Conservation (phyloP, 495 filamentous ascomycete genomes). For the Xylaria acuta region DNA sequence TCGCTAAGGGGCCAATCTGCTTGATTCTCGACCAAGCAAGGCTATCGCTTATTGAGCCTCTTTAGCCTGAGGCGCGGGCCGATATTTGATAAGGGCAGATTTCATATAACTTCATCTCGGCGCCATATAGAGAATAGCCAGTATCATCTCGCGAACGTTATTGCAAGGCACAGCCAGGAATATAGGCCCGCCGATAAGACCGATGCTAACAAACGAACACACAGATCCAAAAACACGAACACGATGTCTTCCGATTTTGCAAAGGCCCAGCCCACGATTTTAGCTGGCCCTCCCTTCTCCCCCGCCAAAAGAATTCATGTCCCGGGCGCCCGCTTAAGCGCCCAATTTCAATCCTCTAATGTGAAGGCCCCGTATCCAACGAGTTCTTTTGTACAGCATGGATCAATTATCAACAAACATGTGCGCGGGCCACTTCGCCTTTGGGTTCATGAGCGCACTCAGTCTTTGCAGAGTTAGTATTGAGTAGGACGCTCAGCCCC, state of each 20-base stretch:
- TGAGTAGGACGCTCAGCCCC: not conserved
- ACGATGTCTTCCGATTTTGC: not conserved
- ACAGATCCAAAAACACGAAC: not conserved
- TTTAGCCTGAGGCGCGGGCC: conserved; percentile 39
- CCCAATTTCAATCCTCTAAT: not conserved
- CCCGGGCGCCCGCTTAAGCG: not conserved
- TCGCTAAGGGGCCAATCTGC: not conserved
- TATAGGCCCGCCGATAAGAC: not conserved
- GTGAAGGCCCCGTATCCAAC: not conserved
- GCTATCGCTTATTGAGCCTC: conserved; percentile 39
- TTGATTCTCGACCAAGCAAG: conserved; percentile 21
- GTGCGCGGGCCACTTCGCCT: not conserved
- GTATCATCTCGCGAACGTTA: conserved; percentile 8
- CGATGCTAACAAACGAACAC: not conserved
- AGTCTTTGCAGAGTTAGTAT: too few species aligned
- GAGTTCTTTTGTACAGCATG: not conserved
- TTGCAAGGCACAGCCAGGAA: not conserved
- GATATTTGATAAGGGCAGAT: conserved; percentile 36
- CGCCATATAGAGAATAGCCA: conserved; percentile 25
- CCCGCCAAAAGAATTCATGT: not conserved
- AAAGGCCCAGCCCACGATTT: not conserved
- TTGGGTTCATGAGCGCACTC: not conserved
- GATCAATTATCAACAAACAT: not conserved
- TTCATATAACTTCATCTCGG: conserved; percentile 44
- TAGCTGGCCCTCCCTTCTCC: not conserved